Evolutionary conservation across 2,329 filamentous ascomycete species (phyloP).

Genomic region (Ceratocystis smalleyi): DNA sequence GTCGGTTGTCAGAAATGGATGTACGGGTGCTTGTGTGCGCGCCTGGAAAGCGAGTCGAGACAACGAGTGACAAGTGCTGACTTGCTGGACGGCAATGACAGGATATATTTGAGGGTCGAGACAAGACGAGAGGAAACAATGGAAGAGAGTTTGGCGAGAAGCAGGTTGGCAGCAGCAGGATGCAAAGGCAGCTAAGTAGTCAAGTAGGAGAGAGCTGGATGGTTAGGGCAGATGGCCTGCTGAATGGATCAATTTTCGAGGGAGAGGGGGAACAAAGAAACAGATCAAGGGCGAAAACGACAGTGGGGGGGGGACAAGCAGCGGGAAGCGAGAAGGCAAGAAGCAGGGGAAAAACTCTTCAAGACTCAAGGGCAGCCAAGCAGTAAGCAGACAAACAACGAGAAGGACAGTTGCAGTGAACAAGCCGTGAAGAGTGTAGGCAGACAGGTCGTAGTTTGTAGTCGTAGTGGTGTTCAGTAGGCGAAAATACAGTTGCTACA

Average conservation of each 20-base stretch:
- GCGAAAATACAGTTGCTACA: not conserved
- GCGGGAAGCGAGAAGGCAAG: not conserved
- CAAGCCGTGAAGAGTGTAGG: not conserved
- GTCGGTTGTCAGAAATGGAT: not conserved
- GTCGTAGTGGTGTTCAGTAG: not conserved
- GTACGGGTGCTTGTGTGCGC: not conserved
- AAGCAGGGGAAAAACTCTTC: not conserved
- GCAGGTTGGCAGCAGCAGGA: slow-evolving; percentile 16
- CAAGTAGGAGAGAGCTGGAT: not conserved
- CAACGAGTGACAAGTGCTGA: not conserved
- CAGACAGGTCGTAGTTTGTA: too few species aligned
- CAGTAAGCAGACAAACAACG: not conserved
- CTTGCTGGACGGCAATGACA: slow-evolving; percentile 8
- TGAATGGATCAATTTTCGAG: not conserved
- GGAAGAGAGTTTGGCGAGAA: slow-evolving; percentile 13
- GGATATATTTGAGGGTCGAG: slow-evolving; percentile 6
- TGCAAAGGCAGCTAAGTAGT: slow-evolving; percentile 16
- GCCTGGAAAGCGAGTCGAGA: not conserved
- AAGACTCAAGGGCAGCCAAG: not conserved
- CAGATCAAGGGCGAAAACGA: not conserved
- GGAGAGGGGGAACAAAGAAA: too few species aligned
- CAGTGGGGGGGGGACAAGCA: not conserved
- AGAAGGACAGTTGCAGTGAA: not conserved
- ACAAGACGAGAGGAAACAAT: slow-evolving; percentile 14
- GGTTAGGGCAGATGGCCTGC: not conserved